Evolutionary conservation across 176 grass and related monocot species (phyloP).

Genomic region (Eleusine indica): DNA sequence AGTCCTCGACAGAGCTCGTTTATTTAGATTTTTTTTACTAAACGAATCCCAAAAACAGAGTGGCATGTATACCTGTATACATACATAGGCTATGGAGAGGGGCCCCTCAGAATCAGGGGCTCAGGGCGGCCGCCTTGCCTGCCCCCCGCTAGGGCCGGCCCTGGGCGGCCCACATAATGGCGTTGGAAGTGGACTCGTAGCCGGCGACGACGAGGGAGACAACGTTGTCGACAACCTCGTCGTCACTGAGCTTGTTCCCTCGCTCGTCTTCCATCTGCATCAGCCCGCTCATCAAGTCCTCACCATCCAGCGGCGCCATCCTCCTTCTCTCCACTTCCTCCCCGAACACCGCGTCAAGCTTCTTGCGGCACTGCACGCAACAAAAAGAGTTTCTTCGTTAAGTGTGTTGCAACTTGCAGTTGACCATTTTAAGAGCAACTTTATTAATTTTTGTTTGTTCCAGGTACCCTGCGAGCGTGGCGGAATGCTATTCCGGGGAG

Average conservation of each 20-base stretch:
- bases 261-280: slow-evolving; percentile 39
- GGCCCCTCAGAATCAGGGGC: too few species aligned
- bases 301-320: neutral
- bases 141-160: too few species aligned
- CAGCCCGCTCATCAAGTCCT: slow-evolving; percentile 35
- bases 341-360: slow-evolving; percentile 33
- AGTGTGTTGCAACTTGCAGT: too few species aligned
- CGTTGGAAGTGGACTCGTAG: slow-evolving; percentile 41
- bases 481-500: slow-evolving; percentile 41
- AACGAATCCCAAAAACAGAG: too few species aligned
- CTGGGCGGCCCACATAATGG: slow-evolving; percentile 40
- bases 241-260: slow-evolving; percentile 35
- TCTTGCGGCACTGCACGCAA: slow-evolving; percentile 27
- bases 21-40: too few species aligned
- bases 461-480: slow-evolving; percentile 29
- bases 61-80: too few species aligned
- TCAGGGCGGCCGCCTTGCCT: too few species aligned
- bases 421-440: neutral
- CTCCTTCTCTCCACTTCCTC: slow-evolving; percentile 45
- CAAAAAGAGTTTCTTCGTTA: too few species aligned
- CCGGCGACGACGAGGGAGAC: slow-evolving; percentile 27
- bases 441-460: too few species aligned
- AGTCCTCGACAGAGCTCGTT: too few species aligned
- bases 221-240: slow-evolving; percentile 47
- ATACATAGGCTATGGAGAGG: too few species aligned